Conservation (phyloP, 129 eudicot genomes). For the Sambucus nigra region DNA sequence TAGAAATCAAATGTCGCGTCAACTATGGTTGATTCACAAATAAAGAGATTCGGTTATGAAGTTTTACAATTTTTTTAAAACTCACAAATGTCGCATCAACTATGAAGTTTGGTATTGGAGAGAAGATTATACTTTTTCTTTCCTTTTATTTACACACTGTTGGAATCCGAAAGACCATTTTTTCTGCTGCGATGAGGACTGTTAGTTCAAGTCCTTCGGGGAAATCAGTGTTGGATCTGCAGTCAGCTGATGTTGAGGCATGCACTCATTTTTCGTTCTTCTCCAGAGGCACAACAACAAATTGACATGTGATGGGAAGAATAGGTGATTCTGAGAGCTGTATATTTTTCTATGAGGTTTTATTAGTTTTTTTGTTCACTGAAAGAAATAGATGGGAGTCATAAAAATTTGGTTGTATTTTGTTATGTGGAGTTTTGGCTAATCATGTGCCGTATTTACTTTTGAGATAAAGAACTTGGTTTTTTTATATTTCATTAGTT, state of each 20-base stretch:
- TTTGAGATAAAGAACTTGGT: conserved; percentile 15
- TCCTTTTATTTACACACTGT: no score
- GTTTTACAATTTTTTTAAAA: no score
- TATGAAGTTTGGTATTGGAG: no score
- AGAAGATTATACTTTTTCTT: no score
- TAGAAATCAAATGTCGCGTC: no score
- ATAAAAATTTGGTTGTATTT: conserved; percentile 35
- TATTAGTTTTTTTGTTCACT: conserved; percentile 30
- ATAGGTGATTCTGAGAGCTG: conserved; percentile 19
- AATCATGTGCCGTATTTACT: conserved; percentile 7
- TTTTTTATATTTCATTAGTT: conserved; percentile 34
- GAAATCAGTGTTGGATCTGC: conserved; percentile 43
- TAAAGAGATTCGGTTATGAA: no score
- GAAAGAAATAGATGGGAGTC: no score
- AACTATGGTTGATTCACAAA: no score
- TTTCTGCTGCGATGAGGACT: conserved; percentile 29
- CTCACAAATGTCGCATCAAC: no score
- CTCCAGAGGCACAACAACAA: conserved; percentile 5
- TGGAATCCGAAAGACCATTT: conserved; percentile 55
- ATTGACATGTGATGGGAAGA: conserved; percentile 18
- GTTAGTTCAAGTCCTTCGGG: conserved; percentile 41
- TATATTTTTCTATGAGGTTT: conserved; percentile 48
- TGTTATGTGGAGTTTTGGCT: conserved; percentile 29
- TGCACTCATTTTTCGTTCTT: conserved; percentile 9
- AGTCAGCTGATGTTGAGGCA: conserved; percentile 59